Conservation (phyloP, 805 yeast genomes). For the Wickerhamiella azymoides region DNA sequence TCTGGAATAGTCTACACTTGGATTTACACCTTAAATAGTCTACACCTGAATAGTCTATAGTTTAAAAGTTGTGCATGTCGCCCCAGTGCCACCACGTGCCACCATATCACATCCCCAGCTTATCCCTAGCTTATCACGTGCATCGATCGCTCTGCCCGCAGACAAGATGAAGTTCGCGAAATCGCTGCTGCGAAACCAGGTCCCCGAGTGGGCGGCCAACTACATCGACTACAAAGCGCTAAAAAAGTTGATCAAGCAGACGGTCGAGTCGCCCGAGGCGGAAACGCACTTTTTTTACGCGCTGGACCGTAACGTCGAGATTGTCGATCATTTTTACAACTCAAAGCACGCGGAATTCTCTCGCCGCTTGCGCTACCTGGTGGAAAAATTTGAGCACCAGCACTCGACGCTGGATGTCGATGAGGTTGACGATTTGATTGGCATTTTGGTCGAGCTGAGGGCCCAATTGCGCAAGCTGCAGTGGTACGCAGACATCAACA, state of each 20-base stretch:
- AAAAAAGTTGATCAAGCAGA: constrained; percentile 63
- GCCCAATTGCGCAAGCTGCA: constrained; percentile 66
- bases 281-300: constrained; percentile 46
- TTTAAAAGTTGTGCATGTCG: too few relatives aligned
- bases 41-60: too few relatives aligned
- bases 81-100: too few relatives aligned
- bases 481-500: constrained; percentile 90
- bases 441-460: constrained; percentile 61
- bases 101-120: too few relatives aligned
- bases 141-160: background rate
- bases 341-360: constrained; percentile 61
- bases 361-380: constrained; percentile 40
- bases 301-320: constrained; percentile 68
- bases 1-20: background rate
- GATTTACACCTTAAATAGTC: too few relatives aligned
- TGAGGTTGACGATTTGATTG: constrained; percentile 50
- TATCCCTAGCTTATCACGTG: background rate
- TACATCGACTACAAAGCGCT: constrained; percentile 78
- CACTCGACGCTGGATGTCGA: constrained; percentile 30
- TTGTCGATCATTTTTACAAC: constrained; percentile 67
- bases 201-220: constrained; percentile 79
- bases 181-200: constrained; percentile 60
- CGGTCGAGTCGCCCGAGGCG: constrained; percentile 25
- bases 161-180: constrained; percentile 19
- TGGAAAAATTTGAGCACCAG: constrained; percentile 23